Conservation (phyloP, 2,329 filamentous ascomycete genomes). For the Fusarium denticulatum region DNA sequence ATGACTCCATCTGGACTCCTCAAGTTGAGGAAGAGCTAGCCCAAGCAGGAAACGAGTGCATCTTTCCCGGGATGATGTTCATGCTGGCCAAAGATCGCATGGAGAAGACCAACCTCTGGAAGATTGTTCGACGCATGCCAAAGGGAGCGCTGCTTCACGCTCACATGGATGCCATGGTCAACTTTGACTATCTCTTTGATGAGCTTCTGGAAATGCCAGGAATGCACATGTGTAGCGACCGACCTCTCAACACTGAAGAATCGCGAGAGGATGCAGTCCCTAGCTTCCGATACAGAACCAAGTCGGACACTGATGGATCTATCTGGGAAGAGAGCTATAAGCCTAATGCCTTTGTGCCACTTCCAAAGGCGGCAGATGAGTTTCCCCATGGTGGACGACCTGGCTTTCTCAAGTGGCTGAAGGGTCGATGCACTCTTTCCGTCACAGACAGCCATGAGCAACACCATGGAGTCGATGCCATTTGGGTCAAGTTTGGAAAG, state of each 20-base stretch:
- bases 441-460: conserved; percentile 79
- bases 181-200: conserved; percentile 82
- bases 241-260: conserved; percentile 63
- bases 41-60: conserved; percentile 66
- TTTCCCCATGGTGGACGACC: conserved; percentile 77
- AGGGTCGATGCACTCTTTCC: conserved; percentile 76
- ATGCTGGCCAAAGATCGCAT: conserved; percentile 84
- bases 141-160: conserved; percentile 89
- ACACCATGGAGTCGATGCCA: conserved; percentile 82
- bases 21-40: conserved; percentile 76
- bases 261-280: conserved; percentile 66
- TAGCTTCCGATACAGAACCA: conserved; percentile 69
- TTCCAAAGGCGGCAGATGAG: conserved; percentile 71
- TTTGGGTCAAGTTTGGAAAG: conserved; percentile 83
- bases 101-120: conserved; percentile 86
- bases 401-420: conserved; percentile 83
- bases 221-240: conserved; percentile 74
- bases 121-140: conserved; percentile 85
- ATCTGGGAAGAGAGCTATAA: conserved; percentile 76
- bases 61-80: conserved; percentile 95
- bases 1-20: conserved; percentile 78
- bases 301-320: conserved; percentile 55
- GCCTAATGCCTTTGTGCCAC: conserved; percentile 65
- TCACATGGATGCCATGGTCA: conserved; percentile 91
- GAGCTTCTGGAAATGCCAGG: conserved; percentile 76